Percentiles rank a stretch among this genome's conserved stretches.
Evolutionary conservation across 106 monocot species (phyloP).

Genomic region (Triglochin maritima): DNA sequence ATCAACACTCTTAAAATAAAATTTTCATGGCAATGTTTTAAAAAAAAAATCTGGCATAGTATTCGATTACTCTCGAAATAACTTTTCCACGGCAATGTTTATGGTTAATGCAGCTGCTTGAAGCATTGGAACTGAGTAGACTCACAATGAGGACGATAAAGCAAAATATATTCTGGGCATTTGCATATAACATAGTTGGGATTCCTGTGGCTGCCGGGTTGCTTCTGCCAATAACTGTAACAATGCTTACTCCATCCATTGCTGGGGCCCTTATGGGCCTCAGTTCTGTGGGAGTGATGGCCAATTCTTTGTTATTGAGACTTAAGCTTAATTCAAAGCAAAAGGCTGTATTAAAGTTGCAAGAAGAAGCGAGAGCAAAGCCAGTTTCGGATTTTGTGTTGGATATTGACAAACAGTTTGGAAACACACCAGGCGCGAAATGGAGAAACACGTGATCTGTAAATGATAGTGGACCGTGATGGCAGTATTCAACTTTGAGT

Average conservation of each 20-base stretch:
- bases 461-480: neutral
- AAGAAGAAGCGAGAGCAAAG: neutral
- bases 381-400: constrained; percentile 18
- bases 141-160: constrained; percentile 93
- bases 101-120: constrained; percentile 45
- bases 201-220: constrained; percentile 89
- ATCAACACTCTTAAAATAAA: too few relatives aligned
- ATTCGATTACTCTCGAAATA: too few relatives aligned
- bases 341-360: constrained; percentile 15
- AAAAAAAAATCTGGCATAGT: too few relatives aligned
- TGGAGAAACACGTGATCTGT: constrained; percentile 34
- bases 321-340: constrained; percentile 37
- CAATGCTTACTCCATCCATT: constrained; percentile 89
- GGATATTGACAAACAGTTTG: constrained; percentile 2
- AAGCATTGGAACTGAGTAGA: constrained; percentile 93
- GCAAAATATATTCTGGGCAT: constrained; percentile 98
- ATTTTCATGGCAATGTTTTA: too few relatives aligned
- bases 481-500: neutral
- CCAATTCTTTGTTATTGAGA: constrained; percentile 77
- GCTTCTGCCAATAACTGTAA: constrained; percentile 74
- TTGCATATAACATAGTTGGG: constrained; percentile 96
- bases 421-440: constrained; percentile 23
- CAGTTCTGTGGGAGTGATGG: constrained; percentile 94
- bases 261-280: constrained; percentile 96
- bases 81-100: neutral